phyloP scores from a whole-genome alignment of 2,329 filamentous ascomycete genomes.

The Aciculosporium take region DNA sequence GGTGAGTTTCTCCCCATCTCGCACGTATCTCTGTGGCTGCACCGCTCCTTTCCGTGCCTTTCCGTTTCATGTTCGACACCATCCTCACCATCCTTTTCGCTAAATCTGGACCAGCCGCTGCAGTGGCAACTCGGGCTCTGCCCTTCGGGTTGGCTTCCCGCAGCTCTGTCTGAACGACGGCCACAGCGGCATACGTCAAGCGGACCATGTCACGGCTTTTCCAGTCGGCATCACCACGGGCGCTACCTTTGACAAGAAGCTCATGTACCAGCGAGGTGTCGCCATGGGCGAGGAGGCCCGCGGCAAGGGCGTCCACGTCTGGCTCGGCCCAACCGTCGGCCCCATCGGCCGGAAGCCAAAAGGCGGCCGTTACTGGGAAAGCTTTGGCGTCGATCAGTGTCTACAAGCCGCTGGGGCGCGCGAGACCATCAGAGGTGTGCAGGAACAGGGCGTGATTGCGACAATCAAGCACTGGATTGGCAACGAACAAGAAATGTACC shows the following conservation, averaged over 20 bases:
- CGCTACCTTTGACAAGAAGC: constrained; percentile 58
- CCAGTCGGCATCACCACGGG: constrained; percentile 66
- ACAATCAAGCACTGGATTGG: constrained; percentile 42
- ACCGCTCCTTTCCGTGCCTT: neutral
- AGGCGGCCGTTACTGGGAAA: constrained; percentile 64
- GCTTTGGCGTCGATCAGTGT: constrained; percentile 55
- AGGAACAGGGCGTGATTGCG: constrained; percentile 42
- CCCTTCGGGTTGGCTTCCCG: constrained; percentile 54
- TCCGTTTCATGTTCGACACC: neutral
- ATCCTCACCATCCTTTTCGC: neutral
- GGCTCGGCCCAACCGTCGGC: constrained; percentile 56
- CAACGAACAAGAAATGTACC: constrained; percentile 50
- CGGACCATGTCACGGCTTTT: constrained; percentile 63
- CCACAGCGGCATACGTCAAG: constrained; percentile 55
- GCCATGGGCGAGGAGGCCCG: constrained; percentile 58
- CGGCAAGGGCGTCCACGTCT: constrained; percentile 59
- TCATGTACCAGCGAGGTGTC: constrained; percentile 54
- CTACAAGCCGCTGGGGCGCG: constrained; percentile 65
- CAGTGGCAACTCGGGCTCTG: constrained; percentile 64
- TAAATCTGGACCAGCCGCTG: constrained; percentile 36
- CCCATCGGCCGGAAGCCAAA: constrained; percentile 58
- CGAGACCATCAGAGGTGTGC: constrained; percentile 62
- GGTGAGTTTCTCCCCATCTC: neutral
- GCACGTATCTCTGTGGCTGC: neutral
- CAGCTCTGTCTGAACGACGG: constrained; percentile 60